phyloP scores from a whole-genome alignment of 75 land plant genomes.

The Selaginella tamariscina region DNA sequence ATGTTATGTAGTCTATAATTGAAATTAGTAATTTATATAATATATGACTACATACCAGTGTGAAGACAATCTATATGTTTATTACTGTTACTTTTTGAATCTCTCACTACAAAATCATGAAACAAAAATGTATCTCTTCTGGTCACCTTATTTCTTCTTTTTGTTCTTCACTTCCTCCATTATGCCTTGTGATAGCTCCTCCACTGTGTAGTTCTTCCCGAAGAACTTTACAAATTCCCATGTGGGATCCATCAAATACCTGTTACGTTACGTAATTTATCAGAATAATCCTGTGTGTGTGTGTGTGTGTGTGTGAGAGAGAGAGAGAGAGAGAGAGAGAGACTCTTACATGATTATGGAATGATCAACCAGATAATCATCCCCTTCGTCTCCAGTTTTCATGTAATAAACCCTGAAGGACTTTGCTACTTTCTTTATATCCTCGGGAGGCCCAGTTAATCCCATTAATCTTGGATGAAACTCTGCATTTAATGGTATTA shows the following conservation, averaged over 20 bases:
- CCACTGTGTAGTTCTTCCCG: constrained; percentile 65
- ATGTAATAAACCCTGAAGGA: constrained; percentile 89
- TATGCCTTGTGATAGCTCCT: constrained; percentile 53
- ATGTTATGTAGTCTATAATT: too few species aligned
- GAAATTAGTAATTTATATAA: too few species aligned
- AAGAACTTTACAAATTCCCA: constrained; percentile 80
- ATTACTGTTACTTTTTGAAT: too few species aligned
- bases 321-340: not conserved
- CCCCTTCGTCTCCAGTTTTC: constrained; percentile 88
- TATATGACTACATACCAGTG: too few species aligned
- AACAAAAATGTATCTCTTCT: too few species aligned
- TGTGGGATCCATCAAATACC: constrained; percentile 78
- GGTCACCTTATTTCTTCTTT: too few species aligned
- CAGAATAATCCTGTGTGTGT: not conserved
- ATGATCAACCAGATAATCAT: constrained; percentile 94
- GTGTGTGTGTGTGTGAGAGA: not conserved
- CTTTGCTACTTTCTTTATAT: constrained; percentile 61
- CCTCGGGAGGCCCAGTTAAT: constrained; percentile 59
- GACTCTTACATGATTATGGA: constrained; percentile 80
- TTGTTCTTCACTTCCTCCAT: constrained; percentile 50
- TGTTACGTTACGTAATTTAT: constrained; percentile 13
- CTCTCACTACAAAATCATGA: too few species aligned
- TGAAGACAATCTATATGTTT: too few species aligned
- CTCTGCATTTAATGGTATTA: too few species aligned
- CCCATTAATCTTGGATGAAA: constrained; percentile 85